phyloP scores from a whole-genome alignment of 2,329 filamentous ascomycete genomes.

The Penicillium sp. region DNA sequence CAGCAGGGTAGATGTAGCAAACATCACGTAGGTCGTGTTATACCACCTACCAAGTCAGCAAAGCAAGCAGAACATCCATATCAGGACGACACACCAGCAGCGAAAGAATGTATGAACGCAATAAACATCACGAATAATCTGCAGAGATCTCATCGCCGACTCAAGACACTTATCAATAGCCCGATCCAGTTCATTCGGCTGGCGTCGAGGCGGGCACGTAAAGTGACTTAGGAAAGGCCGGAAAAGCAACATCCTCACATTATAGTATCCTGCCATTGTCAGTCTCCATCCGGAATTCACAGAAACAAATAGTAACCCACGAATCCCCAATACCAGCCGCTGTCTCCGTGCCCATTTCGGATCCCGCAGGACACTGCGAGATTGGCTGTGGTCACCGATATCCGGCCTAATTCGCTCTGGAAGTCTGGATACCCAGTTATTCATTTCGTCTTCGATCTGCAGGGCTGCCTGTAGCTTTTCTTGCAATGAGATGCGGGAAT shows the following conservation, averaged over 20 bases:
- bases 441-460: slow-evolving; percentile 37
- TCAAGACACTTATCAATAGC: slow-evolving; percentile 39
- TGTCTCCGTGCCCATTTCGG: slow-evolving; percentile 40
- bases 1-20: slow-evolving; percentile 39
- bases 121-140: slow-evolving; percentile 41
- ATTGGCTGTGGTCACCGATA: slow-evolving; percentile 21
- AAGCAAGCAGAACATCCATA: neutral
- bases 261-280: slow-evolving; percentile 35
- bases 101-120: slow-evolving; percentile 41
- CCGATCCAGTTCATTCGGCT: slow-evolving; percentile 28
- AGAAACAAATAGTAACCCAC: slow-evolving; percentile 25
- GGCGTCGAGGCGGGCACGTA: slow-evolving; percentile 28
- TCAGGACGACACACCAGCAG: slow-evolving; percentile 34
- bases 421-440: slow-evolving; percentile 36
- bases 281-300: neutral
- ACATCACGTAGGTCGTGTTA: slow-evolving; percentile 44
- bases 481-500: slow-evolving; percentile 32
- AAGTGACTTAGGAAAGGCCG: slow-evolving; percentile 36
- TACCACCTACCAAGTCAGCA: slow-evolving; percentile 36
- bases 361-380: slow-evolving; percentile 31
- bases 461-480: slow-evolving; percentile 37
- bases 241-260: slow-evolving; percentile 42
- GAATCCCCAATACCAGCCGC: slow-evolving; percentile 39
- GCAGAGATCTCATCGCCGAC: slow-evolving; percentile 40
- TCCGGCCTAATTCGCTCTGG: slow-evolving; percentile 34